Conservation (phyloP, 78 protist genomes). For the Dictyostelium purpureum region DNA sequence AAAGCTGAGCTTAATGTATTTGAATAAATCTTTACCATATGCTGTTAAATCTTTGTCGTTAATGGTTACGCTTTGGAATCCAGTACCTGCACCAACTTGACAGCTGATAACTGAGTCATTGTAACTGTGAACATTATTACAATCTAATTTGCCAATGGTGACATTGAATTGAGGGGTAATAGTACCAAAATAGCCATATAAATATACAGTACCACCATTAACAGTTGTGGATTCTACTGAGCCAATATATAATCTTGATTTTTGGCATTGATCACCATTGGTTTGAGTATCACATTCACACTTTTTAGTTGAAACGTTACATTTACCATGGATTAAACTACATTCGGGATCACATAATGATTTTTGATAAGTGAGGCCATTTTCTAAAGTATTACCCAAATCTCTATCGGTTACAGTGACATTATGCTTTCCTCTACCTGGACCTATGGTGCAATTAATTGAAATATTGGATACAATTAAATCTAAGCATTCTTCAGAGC, state of each 20-base stretch:
- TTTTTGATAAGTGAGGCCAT: too few relatives aligned
- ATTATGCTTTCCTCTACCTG: not conserved
- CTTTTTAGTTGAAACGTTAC: not conserved
- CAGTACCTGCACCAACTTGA: not conserved
- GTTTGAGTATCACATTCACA: not conserved
- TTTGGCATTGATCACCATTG: not conserved
- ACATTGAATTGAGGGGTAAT: not conserved
- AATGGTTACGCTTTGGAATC: not conserved
- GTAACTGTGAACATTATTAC: not conserved
- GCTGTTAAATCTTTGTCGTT: not conserved
- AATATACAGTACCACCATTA: not conserved
- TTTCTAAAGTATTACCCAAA: too few relatives aligned
- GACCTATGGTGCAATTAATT: not conserved
- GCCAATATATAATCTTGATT: not conserved
- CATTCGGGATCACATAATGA: too few relatives aligned
- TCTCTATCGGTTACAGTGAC: not conserved
- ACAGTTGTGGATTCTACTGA: not conserved
- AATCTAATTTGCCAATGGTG: not conserved
- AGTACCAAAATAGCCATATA: not conserved
- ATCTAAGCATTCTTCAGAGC: not conserved
- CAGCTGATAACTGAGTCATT: not conserved
- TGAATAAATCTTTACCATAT: not conserved
- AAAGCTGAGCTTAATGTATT: not conserved
- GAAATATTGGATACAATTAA: not conserved
- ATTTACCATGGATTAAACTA: conserved; percentile 9